phyloP scores from a whole-genome alignment of 345 rosid species.

The Clausena lansium region DNA sequence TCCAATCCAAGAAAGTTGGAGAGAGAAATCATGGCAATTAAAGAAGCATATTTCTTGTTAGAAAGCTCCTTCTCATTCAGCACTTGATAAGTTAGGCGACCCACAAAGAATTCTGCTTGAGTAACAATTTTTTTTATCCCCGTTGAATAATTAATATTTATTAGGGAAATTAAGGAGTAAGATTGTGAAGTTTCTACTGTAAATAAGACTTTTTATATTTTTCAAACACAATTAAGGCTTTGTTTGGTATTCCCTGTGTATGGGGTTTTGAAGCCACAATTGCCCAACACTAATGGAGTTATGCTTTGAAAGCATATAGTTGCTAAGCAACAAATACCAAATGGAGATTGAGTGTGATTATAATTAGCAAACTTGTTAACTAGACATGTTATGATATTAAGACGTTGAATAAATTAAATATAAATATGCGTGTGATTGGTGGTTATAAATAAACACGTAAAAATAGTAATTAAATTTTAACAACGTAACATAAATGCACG shows the following conservation, averaged over 20 bases:
- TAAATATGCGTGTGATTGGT: not conserved
- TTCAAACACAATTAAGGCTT: not conserved
- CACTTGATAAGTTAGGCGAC: slow-evolving; percentile 22
- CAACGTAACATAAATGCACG: no score
- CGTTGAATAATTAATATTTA: not conserved
- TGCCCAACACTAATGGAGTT: not conserved
- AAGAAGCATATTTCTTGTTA: not conserved
- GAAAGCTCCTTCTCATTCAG: not conserved
- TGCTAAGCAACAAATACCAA: not conserved
- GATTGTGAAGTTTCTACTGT: not conserved
- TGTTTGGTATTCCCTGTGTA: not conserved
- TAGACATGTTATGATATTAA: no score
- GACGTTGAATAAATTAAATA: no score
- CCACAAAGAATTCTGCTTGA: slow-evolving; percentile 5
- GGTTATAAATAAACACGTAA: no score
- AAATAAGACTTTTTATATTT: not conserved
- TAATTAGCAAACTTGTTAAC: no score
- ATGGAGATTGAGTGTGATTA: no score
- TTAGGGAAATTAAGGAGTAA: not conserved
- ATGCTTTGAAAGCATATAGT: not conserved
- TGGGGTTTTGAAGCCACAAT: no score
- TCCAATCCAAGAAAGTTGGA: slow-evolving; percentile 27
- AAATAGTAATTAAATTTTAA: no score
- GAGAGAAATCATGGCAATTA: not conserved
- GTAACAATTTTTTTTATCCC: not conserved